Evolutionary conservation across 306 rosid species (phyloP).

Genomic region (Betula pendula): DNA sequence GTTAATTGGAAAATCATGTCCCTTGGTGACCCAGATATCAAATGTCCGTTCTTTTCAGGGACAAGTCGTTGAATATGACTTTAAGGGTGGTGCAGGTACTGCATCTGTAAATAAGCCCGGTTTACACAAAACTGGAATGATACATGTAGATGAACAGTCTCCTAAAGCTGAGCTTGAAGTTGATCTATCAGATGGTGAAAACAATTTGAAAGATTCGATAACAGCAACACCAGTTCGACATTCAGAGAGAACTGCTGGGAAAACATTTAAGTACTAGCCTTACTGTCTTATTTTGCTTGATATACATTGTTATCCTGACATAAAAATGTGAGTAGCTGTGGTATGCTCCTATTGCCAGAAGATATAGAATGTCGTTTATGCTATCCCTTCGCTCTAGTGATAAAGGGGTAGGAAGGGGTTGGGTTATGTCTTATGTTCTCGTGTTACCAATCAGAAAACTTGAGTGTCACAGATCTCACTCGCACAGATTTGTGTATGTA

Average conservation of each 20-base stretch:
- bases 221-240: conserved; percentile 61
- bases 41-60: conserved; percentile 52
- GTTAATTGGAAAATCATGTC: conserved; percentile 15
- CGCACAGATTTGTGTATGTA: neutral
- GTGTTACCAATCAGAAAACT: neutral
- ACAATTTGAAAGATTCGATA: conserved; percentile 38
- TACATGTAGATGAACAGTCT: conserved; percentile 40
- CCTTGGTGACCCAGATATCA: conserved; percentile 14
- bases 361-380: neutral
- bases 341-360: neutral
- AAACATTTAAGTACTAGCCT: conserved; percentile 64
- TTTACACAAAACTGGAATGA: conserved; percentile 41
- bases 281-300: conserved; percentile 27
- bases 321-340: neutral
- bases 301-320: conserved; percentile 20
- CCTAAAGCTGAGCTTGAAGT: conserved; percentile 45
- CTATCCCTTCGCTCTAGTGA: neutral
- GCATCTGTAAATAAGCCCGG: conserved; percentile 44
- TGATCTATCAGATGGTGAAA: conserved; percentile 53
- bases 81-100: conserved; percentile 79
- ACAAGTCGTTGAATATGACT: conserved; percentile 53
- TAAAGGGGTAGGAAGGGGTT: neutral
- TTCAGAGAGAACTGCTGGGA: conserved; percentile 63
- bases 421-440: neutral
- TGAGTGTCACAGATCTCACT: neutral